phyloP scores from a whole-genome alignment of 1,284 basidiomycete species.

The Salmacisia buchloeana region DNA sequence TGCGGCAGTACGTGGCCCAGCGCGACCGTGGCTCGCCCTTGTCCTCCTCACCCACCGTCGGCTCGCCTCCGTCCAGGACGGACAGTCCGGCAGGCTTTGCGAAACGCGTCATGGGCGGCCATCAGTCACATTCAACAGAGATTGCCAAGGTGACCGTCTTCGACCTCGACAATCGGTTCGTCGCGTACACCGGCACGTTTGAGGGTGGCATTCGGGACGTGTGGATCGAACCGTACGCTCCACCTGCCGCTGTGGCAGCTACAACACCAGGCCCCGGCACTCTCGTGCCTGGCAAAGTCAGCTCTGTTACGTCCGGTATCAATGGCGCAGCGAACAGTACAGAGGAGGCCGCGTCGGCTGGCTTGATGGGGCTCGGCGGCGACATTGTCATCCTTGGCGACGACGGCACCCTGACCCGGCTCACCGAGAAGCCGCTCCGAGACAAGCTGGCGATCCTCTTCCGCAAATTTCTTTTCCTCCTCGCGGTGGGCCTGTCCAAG shows the following conservation, averaged over 20 bases:
- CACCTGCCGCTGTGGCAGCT: neutral
- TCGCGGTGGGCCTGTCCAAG: constrained; percentile 38
- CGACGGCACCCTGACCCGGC: constrained; percentile 21
- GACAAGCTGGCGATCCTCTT: constrained; percentile 43
- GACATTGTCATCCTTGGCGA: constrained; percentile 37
- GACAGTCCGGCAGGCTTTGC: neutral
- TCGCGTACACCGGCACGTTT: constrained; percentile 60
- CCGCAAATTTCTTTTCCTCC: constrained; percentile 37
- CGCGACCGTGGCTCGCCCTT: constrained; percentile 11
- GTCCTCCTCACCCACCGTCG: constrained; percentile 5
- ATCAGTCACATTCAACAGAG: constrained; percentile 46
- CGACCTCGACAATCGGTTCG: constrained; percentile 85
- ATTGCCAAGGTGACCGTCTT: constrained; percentile 82
- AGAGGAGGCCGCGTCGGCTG: neutral
- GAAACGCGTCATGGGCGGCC: neutral
- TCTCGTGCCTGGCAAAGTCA: no score
- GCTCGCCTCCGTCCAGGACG: constrained; percentile 15
- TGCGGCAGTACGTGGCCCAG: constrained; percentile 62
- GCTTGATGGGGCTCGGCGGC: constrained; percentile 10
- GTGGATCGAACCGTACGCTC: constrained; percentile 7
- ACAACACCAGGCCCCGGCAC: no score
- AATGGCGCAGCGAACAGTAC: no score
- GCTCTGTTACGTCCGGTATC: no score
- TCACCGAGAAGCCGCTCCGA: constrained; percentile 39
- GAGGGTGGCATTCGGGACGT: constrained; percentile 29